Conservation (phyloP, 2,329 filamentous ascomycete species). For the Penicillium sp. region DNA sequence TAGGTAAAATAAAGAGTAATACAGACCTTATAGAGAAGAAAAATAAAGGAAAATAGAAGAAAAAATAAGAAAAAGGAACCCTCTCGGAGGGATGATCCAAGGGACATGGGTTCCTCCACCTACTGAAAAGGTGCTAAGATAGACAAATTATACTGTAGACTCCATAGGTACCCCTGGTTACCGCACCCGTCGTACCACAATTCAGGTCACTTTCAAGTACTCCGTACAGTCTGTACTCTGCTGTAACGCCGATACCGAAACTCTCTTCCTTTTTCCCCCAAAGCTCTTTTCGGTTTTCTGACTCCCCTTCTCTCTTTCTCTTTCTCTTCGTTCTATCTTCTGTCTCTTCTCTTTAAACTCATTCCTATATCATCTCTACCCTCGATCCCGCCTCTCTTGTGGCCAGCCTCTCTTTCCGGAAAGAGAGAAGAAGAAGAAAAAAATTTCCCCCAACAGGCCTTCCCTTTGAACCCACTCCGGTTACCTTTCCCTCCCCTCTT, state of each 20-base stretch:
- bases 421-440: not conserved
- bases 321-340: not conserved
- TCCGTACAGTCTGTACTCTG: not conserved
- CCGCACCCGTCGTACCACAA: conserved; percentile 4
- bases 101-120: conserved; percentile 20
- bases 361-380: conserved; percentile 3
- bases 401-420: conserved; percentile 11
- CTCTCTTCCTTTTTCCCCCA: conserved; percentile 12
- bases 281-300: conserved; percentile 11
- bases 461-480: not conserved
- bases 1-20: not conserved
- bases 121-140: conserved; percentile 24
- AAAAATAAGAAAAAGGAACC: not conserved
- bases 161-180: conserved; percentile 3
- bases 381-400: conserved; percentile 1
- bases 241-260: conserved; percentile 19
- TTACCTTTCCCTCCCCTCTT: conserved; percentile 6
- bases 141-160: conserved; percentile 14
- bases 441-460: not conserved
- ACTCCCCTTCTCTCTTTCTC: conserved; percentile 1
- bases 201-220: conserved; percentile 5
- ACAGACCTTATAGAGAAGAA: not conserved
- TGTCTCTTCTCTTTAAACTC: conserved; percentile 6
- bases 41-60: not conserved
- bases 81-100: conserved; percentile 16